phyloP scores from a whole-genome alignment of 805 yeast species.

The Kodamaea kakaduensis region DNA sequence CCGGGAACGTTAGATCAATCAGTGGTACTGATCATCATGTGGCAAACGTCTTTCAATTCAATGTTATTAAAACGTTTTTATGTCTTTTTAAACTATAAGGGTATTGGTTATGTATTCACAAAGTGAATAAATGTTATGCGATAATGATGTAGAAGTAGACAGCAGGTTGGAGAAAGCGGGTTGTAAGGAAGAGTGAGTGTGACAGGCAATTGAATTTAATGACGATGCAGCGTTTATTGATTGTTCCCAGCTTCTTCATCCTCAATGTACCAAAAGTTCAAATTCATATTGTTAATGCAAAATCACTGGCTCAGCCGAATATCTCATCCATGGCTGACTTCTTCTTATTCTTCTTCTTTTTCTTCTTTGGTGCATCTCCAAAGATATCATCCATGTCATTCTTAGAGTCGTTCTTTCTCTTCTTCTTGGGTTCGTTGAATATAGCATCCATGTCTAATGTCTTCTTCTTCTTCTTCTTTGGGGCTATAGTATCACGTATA shows the following conservation, averaged over 20 bases:
- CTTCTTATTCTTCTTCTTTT: conserved; percentile 13
- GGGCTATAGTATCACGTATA: too few relatives aligned
- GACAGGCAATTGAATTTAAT: too few relatives aligned
- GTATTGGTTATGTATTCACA: not conserved
- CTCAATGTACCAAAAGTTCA: too few relatives aligned
- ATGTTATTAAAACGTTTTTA: conserved; percentile 3
- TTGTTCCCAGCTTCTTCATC: too few relatives aligned
- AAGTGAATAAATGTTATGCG: not conserved
- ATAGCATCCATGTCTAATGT: not conserved
- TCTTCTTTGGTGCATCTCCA: not conserved
- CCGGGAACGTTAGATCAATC: too few relatives aligned
- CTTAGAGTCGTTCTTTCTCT: conserved; percentile 1
- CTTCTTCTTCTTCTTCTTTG: not conserved
- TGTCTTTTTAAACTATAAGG: not conserved
- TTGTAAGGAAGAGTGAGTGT: too few relatives aligned
- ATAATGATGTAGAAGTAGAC: too few relatives aligned
- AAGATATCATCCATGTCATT: conserved; percentile 1
- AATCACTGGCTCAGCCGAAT: conserved; percentile 48
- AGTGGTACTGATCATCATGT: too few relatives aligned
- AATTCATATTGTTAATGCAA: too few relatives aligned
- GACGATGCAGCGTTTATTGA: too few relatives aligned
- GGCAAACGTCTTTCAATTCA: conserved; percentile 7
- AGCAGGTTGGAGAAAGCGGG: too few relatives aligned
- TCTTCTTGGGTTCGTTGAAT: not conserved
- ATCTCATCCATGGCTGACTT: conserved; percentile 60